These are phyloP conservation scores for Naegleria gruberi DNA, from an alignment of 208 protist genomes.

Conservation along the genomic window DNA sequence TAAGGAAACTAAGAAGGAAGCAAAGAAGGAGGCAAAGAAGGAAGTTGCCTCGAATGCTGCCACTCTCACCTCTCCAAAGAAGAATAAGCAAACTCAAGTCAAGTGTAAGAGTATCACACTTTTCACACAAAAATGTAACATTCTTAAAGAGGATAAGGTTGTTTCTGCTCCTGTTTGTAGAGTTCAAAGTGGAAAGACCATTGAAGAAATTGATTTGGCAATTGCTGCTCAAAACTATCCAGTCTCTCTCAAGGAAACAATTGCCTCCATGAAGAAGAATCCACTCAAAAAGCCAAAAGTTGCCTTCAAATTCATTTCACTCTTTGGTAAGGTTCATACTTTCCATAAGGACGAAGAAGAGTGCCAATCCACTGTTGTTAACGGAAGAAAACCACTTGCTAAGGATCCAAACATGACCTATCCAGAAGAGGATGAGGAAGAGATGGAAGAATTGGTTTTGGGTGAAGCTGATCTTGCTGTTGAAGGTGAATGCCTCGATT, in stretches of 20 bases:
- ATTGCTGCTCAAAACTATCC: background rate
- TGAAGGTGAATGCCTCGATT: background rate
- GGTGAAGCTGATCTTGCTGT: background rate
- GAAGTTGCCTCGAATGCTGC: background rate
- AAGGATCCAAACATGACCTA: background rate
- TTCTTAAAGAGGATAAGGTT: background rate
- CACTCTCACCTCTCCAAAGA: background rate
- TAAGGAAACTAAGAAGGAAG: background rate
- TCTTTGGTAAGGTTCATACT: background rate
- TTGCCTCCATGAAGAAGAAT: background rate
- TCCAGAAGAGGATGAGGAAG: background rate
- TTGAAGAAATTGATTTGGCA: background rate
- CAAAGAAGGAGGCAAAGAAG: background rate
- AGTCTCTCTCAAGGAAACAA: background rate
- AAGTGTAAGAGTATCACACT: background rate
- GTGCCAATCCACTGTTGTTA: background rate
- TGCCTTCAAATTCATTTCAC: background rate
- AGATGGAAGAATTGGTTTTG: background rate
- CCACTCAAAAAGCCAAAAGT: background rate
- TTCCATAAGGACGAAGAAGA: background rate
- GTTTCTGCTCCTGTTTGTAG: conserved; percentile 2
- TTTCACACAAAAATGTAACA: background rate
- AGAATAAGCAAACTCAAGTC: background rate
- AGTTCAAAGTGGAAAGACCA: background rate
- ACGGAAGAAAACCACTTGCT: background rate